Evolutionary conservation across 1,284 basidiomycete species (phyloP), one percentile per base, ranked within the genome.

Genomic region (Malassezia japonica): DNA sequence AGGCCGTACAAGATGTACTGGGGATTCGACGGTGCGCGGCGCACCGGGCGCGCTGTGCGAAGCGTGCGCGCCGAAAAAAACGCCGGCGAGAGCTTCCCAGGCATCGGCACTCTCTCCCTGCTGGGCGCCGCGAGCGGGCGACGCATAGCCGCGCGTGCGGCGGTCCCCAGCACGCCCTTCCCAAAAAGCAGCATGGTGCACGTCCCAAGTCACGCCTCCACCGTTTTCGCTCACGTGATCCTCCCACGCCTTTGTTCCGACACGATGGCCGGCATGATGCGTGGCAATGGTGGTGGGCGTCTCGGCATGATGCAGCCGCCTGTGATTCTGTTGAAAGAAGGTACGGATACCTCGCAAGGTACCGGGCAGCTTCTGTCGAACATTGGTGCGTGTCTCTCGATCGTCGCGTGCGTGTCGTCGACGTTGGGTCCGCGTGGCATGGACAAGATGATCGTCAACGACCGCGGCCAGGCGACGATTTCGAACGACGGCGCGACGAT

Each of bases 371-470:
- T 96, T 45, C 80, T 98, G 39, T 92, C 88, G 51, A 98, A 98
- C 76, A 96, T 96, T 73, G 85, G 65, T 35, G 72, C 66, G 6
- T 74, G 65, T 48, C 32, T 61, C 6, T 61, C 65, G 20, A 63
- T 72, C 44, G 67, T 72, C 10, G 55, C 62, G 1, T 70, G 67
- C 48, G 69, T 72, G 16, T 82, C 94, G 13, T 90, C 83, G 48
- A 98, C 94, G 27, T 82, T 99, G n/a, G 94, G 94, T 15, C 94
- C 94, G 13, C 80, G 94, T 56, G 94, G 94, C 56, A 96, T 96
- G 91, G 92, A 96, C 77, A 98, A 96, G 76, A 79, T 98, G 50
- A 91, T 76, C 48, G 74, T 73, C 45, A 62, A 68, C 46, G 63
- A 62, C 32, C 83, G 89, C 50, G 91, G 92, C 47, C 84, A 92